These are phyloP conservation scores for Tetracladium marchalianum DNA, from an alignment of 495 filamentous ascomycete species.

Conservation along the genomic window DNA sequence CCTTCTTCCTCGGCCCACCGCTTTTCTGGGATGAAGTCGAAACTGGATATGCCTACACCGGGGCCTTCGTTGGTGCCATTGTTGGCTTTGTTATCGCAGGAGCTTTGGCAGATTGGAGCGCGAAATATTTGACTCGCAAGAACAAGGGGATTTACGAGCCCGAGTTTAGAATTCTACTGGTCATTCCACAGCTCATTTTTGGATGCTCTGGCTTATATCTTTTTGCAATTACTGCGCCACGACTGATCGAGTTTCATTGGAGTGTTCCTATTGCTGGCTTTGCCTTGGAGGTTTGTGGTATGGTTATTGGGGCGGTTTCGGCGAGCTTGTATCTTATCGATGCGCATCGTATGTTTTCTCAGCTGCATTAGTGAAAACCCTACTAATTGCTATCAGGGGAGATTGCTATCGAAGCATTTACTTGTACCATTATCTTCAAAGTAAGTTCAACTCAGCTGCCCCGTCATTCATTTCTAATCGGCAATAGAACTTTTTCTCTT, in stretches of 20 bases:
- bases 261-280: conserved; percentile 71
- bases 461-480: background rate
- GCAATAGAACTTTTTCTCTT: conserved; percentile 67
- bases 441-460: conserved; percentile 1
- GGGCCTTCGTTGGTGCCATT: conserved; percentile 75
- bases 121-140: conserved; percentile 54
- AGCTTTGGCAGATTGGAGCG: conserved; percentile 63
- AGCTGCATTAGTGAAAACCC: background rate
- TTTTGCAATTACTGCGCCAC: conserved; percentile 59
- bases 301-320: conserved; percentile 83
- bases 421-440: conserved; percentile 82
- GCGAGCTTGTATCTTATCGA: conserved; percentile 82
- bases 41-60: conserved; percentile 81
- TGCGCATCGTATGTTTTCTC: conserved; percentile 62
- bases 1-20: conserved; percentile 70
- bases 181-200: conserved; percentile 70
- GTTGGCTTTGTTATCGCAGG: conserved; percentile 69
- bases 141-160: conserved; percentile 85
- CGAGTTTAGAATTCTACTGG: conserved; percentile 76
- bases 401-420: conserved; percentile 85
- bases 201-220: conserved; percentile 75
- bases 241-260: conserved; percentile 56
- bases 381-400: conserved; percentile 41
- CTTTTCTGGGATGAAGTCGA: conserved; percentile 73
- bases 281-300: conserved; percentile 65